Conservation (phyloP, 768 basidiomycete genomes). For the Amanita polypyramis region DNA sequence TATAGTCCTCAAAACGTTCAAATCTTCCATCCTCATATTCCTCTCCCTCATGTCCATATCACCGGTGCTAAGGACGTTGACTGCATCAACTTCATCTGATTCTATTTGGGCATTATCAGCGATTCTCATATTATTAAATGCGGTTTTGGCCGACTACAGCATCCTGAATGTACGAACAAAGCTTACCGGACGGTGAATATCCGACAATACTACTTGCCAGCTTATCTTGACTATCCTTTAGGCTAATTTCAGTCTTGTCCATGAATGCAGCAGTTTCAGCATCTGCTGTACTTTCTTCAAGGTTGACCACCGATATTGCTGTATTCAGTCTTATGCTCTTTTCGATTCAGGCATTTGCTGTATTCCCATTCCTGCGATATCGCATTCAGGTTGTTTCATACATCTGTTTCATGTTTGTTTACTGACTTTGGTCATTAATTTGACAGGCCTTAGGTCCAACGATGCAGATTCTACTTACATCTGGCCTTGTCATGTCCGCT, state of each 20-base stretch:
- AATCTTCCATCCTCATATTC: slow-evolving; percentile 81
- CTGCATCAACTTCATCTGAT: slow-evolving; percentile 91
- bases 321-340: slow-evolving; percentile 87
- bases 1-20: slow-evolving; percentile 60
- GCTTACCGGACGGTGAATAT: slow-evolving; percentile 47
- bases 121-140: slow-evolving; percentile 70
- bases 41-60: slow-evolving; percentile 83
- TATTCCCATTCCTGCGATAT: slow-evolving; percentile 72
- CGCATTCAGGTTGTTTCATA: slow-evolving; percentile 48
- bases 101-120: slow-evolving; percentile 96
- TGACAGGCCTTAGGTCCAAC: slow-evolving; percentile 35
- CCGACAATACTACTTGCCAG: slow-evolving; percentile 8
- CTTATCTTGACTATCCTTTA: slow-evolving; percentile 16
- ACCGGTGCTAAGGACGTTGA: slow-evolving; percentile 85
- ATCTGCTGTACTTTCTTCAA: slow-evolving; percentile 87
- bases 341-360: slow-evolving; percentile 73
- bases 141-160: slow-evolving; percentile 77
- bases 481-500: slow-evolving; percentile 36
- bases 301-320: slow-evolving; percentile 69
- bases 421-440: slow-evolving; percentile 8
- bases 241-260: slow-evolving; percentile 74
- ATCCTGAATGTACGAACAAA: slow-evolving; percentile 31
- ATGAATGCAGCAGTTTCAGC: slow-evolving; percentile 91
- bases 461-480: slow-evolving; percentile 44
- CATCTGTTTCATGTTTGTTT: slow-evolving; percentile 3